Base-by-base conservation (phyloP, 805 yeast species). In the Pichia gijzeniarum region DNA sequence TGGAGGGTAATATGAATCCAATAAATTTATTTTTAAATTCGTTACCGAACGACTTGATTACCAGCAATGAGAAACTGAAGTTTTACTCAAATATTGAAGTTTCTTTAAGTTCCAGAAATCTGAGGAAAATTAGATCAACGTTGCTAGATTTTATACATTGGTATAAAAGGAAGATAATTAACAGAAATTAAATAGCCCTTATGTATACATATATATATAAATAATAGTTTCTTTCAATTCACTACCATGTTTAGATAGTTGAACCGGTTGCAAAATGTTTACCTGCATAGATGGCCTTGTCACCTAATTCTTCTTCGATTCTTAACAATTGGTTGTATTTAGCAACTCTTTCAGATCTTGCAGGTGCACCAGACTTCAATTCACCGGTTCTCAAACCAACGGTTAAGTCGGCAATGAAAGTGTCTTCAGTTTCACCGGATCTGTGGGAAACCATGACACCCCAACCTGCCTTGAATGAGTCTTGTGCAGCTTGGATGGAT, bases 381-480 rank as follows among this genome's bases (percentile, higher is more conserved):
- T 91, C 98, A 71, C 97, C 99, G 58, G 95, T 64, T 83, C 97
- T 88, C 72, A 91, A 80, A 79, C 98, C 98, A 63, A 93, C 99
- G 64, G 88, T 77, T 69, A 91, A 80, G 74, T 91, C 98, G 67
- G 99, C 98, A 72, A 91, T 91, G 78, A 87, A 83, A 65, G 95
- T 84, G 76, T 93, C 99, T 79, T 93, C 99, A 59, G 97, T 90
- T 81, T 91, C 99, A 77, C 99, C 99, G 62, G 97, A 90, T 83
- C 99, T 89, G 88, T 91, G 99, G 65, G 97, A 90, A 64, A 93
- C 98, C 97, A 91, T 90, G 68, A 90, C 96, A 80, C 97, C 97
- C 99, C 99, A 91, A 68, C 88, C 88, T 56, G 96, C 97, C 56
- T 80, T 82, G 76, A 80, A 90, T 49, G 98, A 86, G 73, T 85